Conservation (phyloP, 371 early-diverging fungal genomes). For the Blakeslea trispora region DNA sequence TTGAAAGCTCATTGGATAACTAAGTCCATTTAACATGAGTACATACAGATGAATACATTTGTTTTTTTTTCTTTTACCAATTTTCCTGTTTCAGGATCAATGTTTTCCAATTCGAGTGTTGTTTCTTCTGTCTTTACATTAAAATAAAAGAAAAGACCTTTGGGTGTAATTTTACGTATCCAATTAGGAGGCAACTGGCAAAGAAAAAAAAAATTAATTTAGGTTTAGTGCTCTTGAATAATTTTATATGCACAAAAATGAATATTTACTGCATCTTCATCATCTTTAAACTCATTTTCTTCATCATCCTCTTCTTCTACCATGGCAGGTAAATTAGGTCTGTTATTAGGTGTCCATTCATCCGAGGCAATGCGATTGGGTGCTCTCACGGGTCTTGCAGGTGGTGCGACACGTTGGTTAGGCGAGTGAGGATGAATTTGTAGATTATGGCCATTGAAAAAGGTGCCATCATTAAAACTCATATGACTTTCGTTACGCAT, state of each 20-base stretch:
- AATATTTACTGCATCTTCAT: no score
- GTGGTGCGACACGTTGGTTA: neutral
- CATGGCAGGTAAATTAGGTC: neutral
- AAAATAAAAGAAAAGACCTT: constrained; percentile 76
- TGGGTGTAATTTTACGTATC: constrained; percentile 58
- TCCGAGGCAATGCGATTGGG: no score
- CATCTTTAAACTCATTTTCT: constrained; percentile 9
- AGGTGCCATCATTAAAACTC: neutral
- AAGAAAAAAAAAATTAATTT: no score
- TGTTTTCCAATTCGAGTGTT: constrained; percentile 62
- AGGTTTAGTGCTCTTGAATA: no score
- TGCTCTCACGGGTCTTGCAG: neutral
- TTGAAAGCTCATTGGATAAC: neutral
- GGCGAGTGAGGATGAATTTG: neutral
- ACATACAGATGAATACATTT: no score
- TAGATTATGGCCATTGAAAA: neutral
- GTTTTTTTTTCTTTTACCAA: constrained; percentile 29
- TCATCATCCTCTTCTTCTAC: constrained; percentile 1
- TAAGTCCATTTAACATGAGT: no score
- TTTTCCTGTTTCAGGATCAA: constrained; percentile 47
- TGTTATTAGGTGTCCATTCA: neutral
- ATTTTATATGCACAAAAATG: no score
- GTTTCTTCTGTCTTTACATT: constrained; percentile 79
- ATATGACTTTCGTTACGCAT: neutral
- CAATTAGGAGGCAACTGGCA: constrained; percentile 62